phyloP scores from a whole-genome alignment of 2,329 filamentous ascomycete genomes.

The Arthrobotrys pseudoclavata region DNA sequence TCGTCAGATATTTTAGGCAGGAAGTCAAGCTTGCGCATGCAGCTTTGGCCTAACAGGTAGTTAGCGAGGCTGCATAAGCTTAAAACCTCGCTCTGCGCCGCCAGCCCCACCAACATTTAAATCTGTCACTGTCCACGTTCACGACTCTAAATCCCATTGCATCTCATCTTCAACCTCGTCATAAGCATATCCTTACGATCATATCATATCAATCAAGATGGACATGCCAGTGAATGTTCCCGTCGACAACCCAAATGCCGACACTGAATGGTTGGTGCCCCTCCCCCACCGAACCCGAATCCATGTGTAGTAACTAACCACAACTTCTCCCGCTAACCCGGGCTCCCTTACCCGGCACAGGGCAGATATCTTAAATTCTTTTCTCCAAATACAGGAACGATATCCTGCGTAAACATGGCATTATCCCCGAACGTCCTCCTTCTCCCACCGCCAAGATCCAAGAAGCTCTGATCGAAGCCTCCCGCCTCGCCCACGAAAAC shows the following conservation, averaged over 20 bases:
- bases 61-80: slow-evolving; percentile 28
- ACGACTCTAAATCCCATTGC: slow-evolving; percentile 1
- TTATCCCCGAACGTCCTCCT: slow-evolving; percentile 97
- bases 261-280: slow-evolving; percentile 87
- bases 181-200: neutral
- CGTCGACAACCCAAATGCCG: slow-evolving; percentile 93
- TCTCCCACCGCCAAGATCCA: slow-evolving; percentile 96
- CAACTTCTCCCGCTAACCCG: slow-evolving; percentile 34
- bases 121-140: slow-evolving; percentile 2
- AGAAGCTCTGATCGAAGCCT: slow-evolving; percentile 88
- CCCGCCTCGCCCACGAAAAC: slow-evolving; percentile 88
- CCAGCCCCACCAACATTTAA: slow-evolving; percentile 28
- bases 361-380: slow-evolving; percentile 1
- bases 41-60: slow-evolving; percentile 19
- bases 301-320: slow-evolving; percentile 34
- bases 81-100: slow-evolving; percentile 3
- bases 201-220: slow-evolving; percentile 55
- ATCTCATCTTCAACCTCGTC: neutral
- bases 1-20: slow-evolving; percentile 52
- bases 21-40: slow-evolving; percentile 51
- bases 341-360: slow-evolving; percentile 50
- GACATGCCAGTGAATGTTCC: slow-evolving; percentile 73
- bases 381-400: slow-evolving; percentile 81
- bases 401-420: slow-evolving; percentile 93
- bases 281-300: slow-evolving; percentile 35